phyloP scores from a whole-genome alignment of 345 rosid genomes.

The Aethionema arabicum region DNA sequence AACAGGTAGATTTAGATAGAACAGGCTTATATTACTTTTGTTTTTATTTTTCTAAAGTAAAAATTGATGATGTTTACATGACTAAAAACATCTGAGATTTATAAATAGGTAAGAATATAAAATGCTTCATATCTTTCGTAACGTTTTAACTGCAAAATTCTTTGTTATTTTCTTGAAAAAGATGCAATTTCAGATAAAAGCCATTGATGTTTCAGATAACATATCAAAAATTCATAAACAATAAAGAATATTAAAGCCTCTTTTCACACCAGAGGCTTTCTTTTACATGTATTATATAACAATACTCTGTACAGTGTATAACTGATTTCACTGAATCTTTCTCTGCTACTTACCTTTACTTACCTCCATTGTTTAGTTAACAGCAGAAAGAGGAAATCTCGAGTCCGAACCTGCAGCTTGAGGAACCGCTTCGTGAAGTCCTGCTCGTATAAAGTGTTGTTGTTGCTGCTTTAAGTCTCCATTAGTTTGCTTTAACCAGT shows the following conservation, averaged over 20 bases:
- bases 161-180: no score
- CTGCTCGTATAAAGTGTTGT: slow-evolving; percentile 48
- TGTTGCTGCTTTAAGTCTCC: slow-evolving; percentile 62
- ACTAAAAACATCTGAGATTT: neutral
- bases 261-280: neutral
- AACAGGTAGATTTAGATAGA: slow-evolving; percentile 19
- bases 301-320: slow-evolving; percentile 44
- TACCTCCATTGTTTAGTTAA: slow-evolving; percentile 49
- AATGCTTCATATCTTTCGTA: no score
- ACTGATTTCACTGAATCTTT: slow-evolving; percentile 1
- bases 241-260: slow-evolving; percentile 33
- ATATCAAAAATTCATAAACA: slow-evolving; percentile 17
- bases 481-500: slow-evolving; percentile 57
- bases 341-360: slow-evolving; percentile 1
- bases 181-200: no score
- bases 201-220: neutral
- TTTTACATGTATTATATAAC: slow-evolving; percentile 14
- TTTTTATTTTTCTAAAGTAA: slow-evolving; percentile 12
- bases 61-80: neutral
- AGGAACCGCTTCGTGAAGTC: neutral
- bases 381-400: slow-evolving; percentile 82
- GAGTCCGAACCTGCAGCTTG: slow-evolving; percentile 77
- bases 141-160: no score
- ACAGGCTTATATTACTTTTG: slow-evolving; percentile 11
- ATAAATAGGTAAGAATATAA: no score